Conservation (phyloP, 257 asterid species). For the Datura wrightii region DNA sequence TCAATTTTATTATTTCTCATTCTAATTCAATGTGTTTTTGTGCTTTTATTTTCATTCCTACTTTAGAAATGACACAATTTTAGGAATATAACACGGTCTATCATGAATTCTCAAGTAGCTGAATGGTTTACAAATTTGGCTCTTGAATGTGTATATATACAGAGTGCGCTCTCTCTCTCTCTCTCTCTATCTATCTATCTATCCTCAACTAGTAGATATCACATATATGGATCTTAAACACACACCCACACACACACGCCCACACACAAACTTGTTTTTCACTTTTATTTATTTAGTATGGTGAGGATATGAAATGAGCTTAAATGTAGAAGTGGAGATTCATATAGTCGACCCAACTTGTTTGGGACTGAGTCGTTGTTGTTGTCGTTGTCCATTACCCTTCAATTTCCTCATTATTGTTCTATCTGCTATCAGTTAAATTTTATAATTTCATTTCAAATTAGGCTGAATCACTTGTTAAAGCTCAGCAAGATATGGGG, state of each 20-base stretch:
- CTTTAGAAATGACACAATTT: not conserved
- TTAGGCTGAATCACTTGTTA: slow-evolving; percentile 89
- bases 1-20: not conserved
- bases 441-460: slow-evolving; percentile 29
- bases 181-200: too few relatives aligned
- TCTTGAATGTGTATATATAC: too few relatives aligned
- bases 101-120: slow-evolving; percentile 4
- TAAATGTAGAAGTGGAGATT: not conserved
- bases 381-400: not conserved
- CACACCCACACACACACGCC: too few relatives aligned
- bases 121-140: not conserved
- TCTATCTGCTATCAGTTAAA: slow-evolving; percentile 9
- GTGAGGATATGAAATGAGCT: not conserved
- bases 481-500: slow-evolving; percentile 89
- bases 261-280: too few relatives aligned
- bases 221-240: too few relatives aligned
- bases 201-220: too few relatives aligned
- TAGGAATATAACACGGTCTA: not conserved
- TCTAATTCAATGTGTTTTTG: not conserved
- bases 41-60: not conserved
- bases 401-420: slow-evolving; percentile 3
- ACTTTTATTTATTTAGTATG: not conserved
- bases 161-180: too few relatives aligned
- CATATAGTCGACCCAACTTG: not conserved
- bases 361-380: not conserved